A percentile compares a stretch with the other conserved stretches of the same genome.
Evolutionary conservation across 768 basidiomycete genomes (phyloP).

Genomic region (Saitozyma podzolica): DNA sequence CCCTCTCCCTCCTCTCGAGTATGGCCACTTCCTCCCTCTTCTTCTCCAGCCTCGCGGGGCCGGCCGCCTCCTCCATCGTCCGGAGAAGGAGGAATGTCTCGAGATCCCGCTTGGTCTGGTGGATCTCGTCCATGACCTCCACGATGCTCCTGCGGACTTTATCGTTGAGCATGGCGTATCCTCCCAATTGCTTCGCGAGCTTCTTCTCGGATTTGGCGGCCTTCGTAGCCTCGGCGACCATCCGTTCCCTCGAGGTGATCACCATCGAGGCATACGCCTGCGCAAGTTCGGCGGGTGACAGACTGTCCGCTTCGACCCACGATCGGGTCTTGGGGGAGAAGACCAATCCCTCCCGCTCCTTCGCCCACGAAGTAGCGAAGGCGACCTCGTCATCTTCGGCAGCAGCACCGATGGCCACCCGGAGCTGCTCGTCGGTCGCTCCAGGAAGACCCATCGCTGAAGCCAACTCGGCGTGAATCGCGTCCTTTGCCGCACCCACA

Average conservation of each 20-base stretch:
- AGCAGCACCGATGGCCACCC: conserved; percentile 69
- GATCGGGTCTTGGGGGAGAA: conserved; percentile 61
- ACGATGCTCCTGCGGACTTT: conserved; percentile 56
- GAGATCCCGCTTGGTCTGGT: conserved; percentile 66
- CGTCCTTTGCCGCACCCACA: conserved; percentile 66
- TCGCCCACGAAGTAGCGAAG: conserved; percentile 69
- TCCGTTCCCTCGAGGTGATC: conserved; percentile 64
- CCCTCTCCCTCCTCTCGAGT: conserved; percentile 72
- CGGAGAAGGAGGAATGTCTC: conserved; percentile 76
- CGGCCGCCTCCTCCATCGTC: conserved; percentile 69
- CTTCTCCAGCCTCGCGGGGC: conserved; percentile 72
- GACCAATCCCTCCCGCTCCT: conserved; percentile 62
- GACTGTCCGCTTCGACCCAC: conserved; percentile 67
- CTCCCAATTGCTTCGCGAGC: conserved; percentile 79
- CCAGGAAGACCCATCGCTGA: conserved; percentile 77
- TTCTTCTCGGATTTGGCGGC: conserved; percentile 88
- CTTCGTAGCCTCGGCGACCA: conserved; percentile 78
- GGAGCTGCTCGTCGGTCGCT: conserved; percentile 74
- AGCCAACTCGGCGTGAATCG: conserved; percentile 79
- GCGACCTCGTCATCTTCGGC: conserved; percentile 61
- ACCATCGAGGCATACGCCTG: conserved; percentile 64
- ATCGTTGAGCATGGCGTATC: conserved; percentile 76
- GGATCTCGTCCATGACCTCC: conserved; percentile 63
- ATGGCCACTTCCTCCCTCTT: conserved; percentile 83
- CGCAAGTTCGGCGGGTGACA: conserved; percentile 56